Percentiles rank a stretch among this genome's conserved stretches.
Evolutionary conservation across 208 protist species (phyloP).

Genomic region (Wallacemonas sp.): DNA sequence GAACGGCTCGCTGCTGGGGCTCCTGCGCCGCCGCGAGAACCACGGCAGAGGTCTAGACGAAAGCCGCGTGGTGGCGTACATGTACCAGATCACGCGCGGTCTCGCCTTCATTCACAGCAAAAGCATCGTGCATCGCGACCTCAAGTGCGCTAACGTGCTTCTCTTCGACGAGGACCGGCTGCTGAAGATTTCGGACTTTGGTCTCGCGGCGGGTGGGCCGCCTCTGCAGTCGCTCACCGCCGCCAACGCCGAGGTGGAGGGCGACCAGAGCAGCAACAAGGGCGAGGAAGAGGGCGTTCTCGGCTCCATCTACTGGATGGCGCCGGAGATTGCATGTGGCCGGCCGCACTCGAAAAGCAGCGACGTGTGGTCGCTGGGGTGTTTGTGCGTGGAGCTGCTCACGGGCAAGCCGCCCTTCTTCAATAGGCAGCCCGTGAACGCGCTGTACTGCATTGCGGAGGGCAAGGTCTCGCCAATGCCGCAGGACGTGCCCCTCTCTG

Average conservation of each 20-base stretch:
- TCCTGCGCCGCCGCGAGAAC: slow-evolving; percentile 26
- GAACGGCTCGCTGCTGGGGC: slow-evolving; percentile 58
- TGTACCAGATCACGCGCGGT: slow-evolving; percentile 63
- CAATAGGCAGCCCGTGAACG: slow-evolving; percentile 56
- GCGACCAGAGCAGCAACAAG: not conserved
- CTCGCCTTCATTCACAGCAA: slow-evolving; percentile 68
- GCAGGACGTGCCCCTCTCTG: slow-evolving; percentile 39
- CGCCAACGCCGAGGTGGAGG: slow-evolving; percentile 3
- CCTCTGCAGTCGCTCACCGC: not conserved
- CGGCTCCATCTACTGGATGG: slow-evolving; percentile 87
- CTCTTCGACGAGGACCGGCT: slow-evolving; percentile 45
- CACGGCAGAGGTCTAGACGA: slow-evolving; percentile 26
- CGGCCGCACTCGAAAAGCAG: slow-evolving; percentile 40
- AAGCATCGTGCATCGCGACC: slow-evolving; percentile 80
- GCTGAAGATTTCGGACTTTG: slow-evolving; percentile 92
- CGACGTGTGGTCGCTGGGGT: slow-evolving; percentile 86
- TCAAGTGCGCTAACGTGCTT: slow-evolving; percentile 90
- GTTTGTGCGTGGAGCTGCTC: slow-evolving; percentile 72
- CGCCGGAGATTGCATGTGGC: slow-evolving; percentile 67
- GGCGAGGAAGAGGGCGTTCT: slow-evolving; percentile 37
- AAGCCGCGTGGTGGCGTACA: slow-evolving; percentile 30
- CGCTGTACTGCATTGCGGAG: slow-evolving; percentile 66
- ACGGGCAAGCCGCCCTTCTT: slow-evolving; percentile 77
- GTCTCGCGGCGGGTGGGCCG: slow-evolving; percentile 44
- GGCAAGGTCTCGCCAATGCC: slow-evolving; percentile 28